Evolutionary conservation across 129 eudicot genomes (phyloP).

Genomic region (Helianthus annuus): DNA sequence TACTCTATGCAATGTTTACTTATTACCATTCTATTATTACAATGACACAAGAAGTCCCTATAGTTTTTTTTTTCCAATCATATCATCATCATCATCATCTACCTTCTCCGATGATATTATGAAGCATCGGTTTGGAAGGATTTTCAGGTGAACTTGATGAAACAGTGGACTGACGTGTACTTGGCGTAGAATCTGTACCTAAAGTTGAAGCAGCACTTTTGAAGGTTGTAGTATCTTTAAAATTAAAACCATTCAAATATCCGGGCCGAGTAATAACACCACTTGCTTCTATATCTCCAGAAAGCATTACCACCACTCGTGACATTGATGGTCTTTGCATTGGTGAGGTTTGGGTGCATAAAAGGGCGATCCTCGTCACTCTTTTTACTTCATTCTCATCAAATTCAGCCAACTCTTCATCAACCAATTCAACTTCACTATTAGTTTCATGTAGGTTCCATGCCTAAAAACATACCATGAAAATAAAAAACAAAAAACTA

Average conservation of each 20-base stretch:
- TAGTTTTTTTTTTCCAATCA: too few species aligned
- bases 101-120: too few species aligned
- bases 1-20: too few species aligned
- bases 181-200: too few species aligned
- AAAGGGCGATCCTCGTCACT: slow-evolving; percentile 51
- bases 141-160: too few species aligned
- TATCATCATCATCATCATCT: background rate
- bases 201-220: too few species aligned
- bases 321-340: slow-evolving; percentile 75
- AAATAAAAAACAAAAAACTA: background rate
- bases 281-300: slow-evolving; percentile 27
- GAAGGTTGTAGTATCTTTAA: too few species aligned
- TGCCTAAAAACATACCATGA: slow-evolving; percentile 45
- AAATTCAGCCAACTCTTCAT: slow-evolving; percentile 34
- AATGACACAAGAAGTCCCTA: background rate
- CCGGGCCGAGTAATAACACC: too few species aligned
- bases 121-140: too few species aligned
- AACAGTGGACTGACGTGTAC: too few species aligned
- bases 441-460: slow-evolving; percentile 68
- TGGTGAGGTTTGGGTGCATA: slow-evolving; percentile 81
- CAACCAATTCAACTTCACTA: slow-evolving; percentile 59
- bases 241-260: too few species aligned
- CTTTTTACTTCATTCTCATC: slow-evolving; percentile 55
- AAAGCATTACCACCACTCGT: slow-evolving; percentile 75
- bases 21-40: too few species aligned